A percentile compares a stretch with the other conserved stretches of the same genome.
These are phyloP conservation scores for Venustampulla echinocandica DNA, from an alignment of 495 filamentous ascomycete genomes.

Conservation along the genomic window DNA sequence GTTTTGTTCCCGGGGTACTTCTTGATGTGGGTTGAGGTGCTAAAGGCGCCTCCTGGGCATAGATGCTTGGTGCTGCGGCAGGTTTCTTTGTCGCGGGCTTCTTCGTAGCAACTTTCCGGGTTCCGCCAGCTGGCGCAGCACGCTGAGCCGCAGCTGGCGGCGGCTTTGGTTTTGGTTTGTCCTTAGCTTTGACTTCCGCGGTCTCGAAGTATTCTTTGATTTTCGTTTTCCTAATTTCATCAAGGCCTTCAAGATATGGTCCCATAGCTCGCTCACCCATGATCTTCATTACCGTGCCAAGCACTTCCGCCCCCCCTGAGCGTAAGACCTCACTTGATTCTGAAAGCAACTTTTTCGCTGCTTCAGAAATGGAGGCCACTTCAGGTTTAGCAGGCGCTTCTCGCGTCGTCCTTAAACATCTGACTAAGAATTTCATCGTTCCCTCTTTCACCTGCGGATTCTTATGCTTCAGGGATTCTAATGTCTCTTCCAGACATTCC, in stretches of 20 bases:
- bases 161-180: constrained; percentile 78
- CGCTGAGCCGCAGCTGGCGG: constrained; percentile 43
- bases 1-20: constrained; percentile 49
- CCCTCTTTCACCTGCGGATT: constrained; percentile 97
- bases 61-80: constrained; percentile 28
- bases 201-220: constrained; percentile 91
- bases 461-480: constrained; percentile 81
- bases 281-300: constrained; percentile 98
- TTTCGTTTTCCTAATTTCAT: constrained; percentile 93
- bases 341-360: constrained; percentile 76
- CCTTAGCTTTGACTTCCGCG: constrained; percentile 93
- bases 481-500: constrained; percentile 82
- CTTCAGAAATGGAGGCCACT: constrained; percentile 75
- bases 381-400: constrained; percentile 78
- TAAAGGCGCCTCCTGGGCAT: constrained; percentile 39
- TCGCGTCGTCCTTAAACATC: constrained; percentile 75
- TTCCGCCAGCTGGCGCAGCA: constrained; percentile 47
- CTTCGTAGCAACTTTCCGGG: constrained; percentile 40
- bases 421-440: constrained; percentile 80
- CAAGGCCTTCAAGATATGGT: constrained; percentile 85
- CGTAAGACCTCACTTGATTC: constrained; percentile 80
- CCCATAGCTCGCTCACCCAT: constrained; percentile 96
- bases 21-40: constrained; percentile 51
- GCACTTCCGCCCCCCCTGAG: constrained; percentile 79
- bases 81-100: constrained; percentile 40